phyloP scores from a whole-genome alignment of 2,329 filamentous ascomycete species.

The Sporothrix inflata region DNA sequence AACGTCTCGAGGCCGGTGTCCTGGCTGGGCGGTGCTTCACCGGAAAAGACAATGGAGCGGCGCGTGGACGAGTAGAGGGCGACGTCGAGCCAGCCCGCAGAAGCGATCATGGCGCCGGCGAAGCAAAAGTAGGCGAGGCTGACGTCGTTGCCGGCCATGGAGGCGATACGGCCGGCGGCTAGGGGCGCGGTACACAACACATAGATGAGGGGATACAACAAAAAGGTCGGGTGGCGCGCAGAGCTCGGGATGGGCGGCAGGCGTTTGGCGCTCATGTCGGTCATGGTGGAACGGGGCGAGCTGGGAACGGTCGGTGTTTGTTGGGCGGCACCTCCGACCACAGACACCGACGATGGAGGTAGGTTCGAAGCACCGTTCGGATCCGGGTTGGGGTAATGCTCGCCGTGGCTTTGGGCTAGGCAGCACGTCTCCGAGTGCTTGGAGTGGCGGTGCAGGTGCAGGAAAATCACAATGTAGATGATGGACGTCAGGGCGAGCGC shows the following conservation, averaged over 20 bases:
- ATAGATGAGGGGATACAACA: constrained; percentile 71
- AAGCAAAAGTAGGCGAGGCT: constrained; percentile 61
- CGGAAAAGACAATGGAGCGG: constrained; percentile 55
- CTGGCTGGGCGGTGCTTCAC: constrained; percentile 45
- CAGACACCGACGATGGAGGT: not conserved
- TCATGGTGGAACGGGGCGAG: constrained; percentile 36
- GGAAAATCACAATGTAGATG: constrained; percentile 49
- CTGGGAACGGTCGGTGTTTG: constrained; percentile 27
- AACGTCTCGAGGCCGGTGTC: constrained; percentile 58
- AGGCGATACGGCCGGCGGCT: constrained; percentile 64
- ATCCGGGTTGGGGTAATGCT: constrained; percentile 36
- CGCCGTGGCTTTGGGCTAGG: constrained; percentile 23
- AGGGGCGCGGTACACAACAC: constrained; percentile 70
- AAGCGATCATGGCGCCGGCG: constrained; percentile 61
- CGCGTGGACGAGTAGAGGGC: constrained; percentile 57
- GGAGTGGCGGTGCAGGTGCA: constrained; percentile 44
- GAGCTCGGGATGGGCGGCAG: constrained; percentile 38
- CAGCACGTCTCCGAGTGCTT: constrained; percentile 25
- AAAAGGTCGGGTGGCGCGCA: constrained; percentile 56
- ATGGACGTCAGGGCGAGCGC: constrained; percentile 44
- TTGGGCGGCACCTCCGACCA: not conserved
- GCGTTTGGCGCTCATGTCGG: constrained; percentile 36
- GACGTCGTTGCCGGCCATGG: constrained; percentile 58
- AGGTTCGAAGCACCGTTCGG: constrained; percentile 30
- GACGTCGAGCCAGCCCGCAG: constrained; percentile 60